phyloP scores from a whole-genome alignment of 495 filamentous ascomycete genomes.

The Chaetomium cochliodes region DNA sequence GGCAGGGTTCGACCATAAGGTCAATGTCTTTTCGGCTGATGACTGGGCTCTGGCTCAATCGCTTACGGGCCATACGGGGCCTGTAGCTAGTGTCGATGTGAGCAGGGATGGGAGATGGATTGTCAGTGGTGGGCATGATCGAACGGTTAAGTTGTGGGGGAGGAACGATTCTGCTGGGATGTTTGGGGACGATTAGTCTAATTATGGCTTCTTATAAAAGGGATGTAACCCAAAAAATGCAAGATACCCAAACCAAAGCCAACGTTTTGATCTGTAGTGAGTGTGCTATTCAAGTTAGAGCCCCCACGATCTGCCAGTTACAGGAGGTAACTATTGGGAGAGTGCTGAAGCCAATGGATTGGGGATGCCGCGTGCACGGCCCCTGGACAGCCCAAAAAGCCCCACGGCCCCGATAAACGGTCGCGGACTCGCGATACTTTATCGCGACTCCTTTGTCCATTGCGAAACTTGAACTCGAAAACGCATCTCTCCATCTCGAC shows the following conservation, averaged over 20 bases:
- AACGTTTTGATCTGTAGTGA: neutral
- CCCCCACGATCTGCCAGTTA: too few species aligned
- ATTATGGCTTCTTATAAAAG: neutral
- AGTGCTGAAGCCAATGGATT: neutral
- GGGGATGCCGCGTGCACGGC: conserved; percentile 17
- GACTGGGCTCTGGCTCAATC: conserved; percentile 91
- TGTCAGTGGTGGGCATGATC: conserved; percentile 86
- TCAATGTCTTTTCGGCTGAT: conserved; percentile 93
- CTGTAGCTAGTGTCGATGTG: conserved; percentile 86
- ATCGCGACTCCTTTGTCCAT: too few species aligned
- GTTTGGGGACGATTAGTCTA: conserved; percentile 29
- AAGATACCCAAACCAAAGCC: conserved; percentile 2
- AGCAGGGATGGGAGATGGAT: conserved; percentile 86
- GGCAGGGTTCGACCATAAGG: conserved; percentile 90
- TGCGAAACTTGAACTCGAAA: neutral
- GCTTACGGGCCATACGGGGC: conserved; percentile 84
- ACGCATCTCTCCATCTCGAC: conserved; percentile 3
- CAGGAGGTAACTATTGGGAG: neutral
- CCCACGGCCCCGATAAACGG: conserved; percentile 18
- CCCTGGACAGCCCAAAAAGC: neutral
- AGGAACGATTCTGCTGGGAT: conserved; percentile 67
- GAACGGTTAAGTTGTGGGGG: conserved; percentile 95
- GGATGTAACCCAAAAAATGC: neutral
- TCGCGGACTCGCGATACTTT: too few species aligned
- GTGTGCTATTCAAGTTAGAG: too few species aligned